Percentiles rank a stretch among this genome's conserved stretches.
Conservation (phyloP, 805 yeast species). For the Huiozyma naganishii region DNA sequence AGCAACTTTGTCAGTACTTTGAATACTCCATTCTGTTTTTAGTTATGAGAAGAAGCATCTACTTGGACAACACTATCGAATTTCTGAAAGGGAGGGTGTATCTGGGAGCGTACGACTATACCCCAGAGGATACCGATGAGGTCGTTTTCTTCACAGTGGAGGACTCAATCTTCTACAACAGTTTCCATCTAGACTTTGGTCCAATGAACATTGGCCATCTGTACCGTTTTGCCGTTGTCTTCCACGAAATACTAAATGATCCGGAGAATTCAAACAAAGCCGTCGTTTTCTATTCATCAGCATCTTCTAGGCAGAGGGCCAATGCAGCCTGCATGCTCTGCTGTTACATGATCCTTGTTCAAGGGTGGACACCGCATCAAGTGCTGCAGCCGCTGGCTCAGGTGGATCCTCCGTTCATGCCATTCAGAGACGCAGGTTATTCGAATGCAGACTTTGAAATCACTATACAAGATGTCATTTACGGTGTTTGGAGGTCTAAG, state of each 20-base stretch:
- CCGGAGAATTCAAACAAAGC: constrained; percentile 77
- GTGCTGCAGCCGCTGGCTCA: constrained; percentile 91
- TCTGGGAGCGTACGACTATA: constrained; percentile 75
- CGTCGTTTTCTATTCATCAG: constrained; percentile 79
- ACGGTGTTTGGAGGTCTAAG: constrained; percentile 96
- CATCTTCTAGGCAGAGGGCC: constrained; percentile 71
- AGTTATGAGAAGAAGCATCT: constrained; percentile 24
- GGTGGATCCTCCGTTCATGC: constrained; percentile 85
- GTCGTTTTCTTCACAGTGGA: constrained; percentile 85
- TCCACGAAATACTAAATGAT: constrained; percentile 85
- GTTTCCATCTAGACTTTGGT: constrained; percentile 95
- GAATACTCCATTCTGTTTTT: too few relatives aligned
- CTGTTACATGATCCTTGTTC: constrained; percentile 90
- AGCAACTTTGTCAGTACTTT: too few relatives aligned
- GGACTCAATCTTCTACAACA: constrained; percentile 81
- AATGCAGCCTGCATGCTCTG: constrained; percentile 92
- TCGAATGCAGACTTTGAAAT: constrained; percentile 90
- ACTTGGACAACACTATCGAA: constrained; percentile 28
- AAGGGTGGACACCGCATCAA: constrained; percentile 97
- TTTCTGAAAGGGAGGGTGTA: constrained; percentile 54
- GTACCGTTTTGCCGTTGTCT: constrained; percentile 87
- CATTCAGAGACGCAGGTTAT: constrained; percentile 95
- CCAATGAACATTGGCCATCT: constrained; percentile 89
- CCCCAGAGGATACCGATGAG: constrained; percentile 67
- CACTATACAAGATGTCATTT: constrained; percentile 88